These are phyloP conservation scores for Annulohypoxylon maeteangense DNA, from an alignment of 495 filamentous ascomycete genomes.

Conservation along the genomic window DNA sequence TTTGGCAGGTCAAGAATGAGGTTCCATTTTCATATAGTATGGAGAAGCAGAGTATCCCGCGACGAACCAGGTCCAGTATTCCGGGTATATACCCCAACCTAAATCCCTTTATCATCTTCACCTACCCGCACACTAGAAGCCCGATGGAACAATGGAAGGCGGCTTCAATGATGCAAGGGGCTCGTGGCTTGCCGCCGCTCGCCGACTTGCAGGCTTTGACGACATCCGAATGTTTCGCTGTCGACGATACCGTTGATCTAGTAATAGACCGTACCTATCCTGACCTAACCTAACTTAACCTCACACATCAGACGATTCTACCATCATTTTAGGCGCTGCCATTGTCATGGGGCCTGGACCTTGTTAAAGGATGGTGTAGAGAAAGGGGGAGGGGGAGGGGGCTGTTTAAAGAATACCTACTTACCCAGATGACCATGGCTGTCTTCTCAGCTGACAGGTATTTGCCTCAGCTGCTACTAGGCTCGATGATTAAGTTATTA, in stretches of 20 bases:
- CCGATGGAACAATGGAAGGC: constrained; percentile 39
- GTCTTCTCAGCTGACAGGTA: not conserved
- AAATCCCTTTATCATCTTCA: constrained; percentile 22
- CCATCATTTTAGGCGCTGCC: not conserved
- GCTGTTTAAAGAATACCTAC: not conserved
- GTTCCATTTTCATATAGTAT: not conserved
- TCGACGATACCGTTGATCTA: constrained; percentile 1
- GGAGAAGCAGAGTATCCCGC: constrained; percentile 1
- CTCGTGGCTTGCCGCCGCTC: constrained; percentile 40
- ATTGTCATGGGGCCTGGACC: too few species aligned
- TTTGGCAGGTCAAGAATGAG: not conserved
- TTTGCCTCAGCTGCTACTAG: not conserved
- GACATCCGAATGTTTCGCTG: constrained; percentile 18
- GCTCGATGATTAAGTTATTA: not conserved
- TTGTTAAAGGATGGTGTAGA: not conserved
- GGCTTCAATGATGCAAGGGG: constrained; percentile 35
- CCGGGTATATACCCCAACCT: constrained; percentile 28
- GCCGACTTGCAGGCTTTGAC: constrained; percentile 36
- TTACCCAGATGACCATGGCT: not conserved
- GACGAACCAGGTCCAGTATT: constrained; percentile 9
- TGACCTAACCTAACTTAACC: too few species aligned
- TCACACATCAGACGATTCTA: not conserved
- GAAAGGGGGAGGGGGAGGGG: too few species aligned
- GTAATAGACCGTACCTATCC: constrained; percentile 6
- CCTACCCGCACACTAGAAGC: constrained; percentile 39